Evolutionary conservation across 257 asterid species (phyloP).

Genomic region (Ehretia macrophylla): DNA sequence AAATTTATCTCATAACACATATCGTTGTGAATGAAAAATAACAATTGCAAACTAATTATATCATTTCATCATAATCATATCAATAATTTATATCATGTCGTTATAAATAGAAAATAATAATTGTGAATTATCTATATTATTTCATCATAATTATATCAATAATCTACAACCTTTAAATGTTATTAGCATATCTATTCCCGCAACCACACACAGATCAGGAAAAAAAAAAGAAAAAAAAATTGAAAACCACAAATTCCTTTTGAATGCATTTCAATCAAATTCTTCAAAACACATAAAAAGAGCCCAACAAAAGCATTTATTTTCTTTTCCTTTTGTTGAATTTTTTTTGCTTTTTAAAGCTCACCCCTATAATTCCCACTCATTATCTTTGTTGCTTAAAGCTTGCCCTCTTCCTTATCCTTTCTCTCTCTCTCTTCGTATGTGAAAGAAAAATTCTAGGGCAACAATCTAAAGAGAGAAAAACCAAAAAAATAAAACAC

Average conservation of each 20-base stretch:
- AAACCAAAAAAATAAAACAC: slow-evolving; percentile 26
- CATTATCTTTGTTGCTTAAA: slow-evolving; percentile 78
- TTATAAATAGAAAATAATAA: too few relatives aligned
- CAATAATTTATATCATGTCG: too few relatives aligned
- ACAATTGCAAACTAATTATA: too few relatives aligned
- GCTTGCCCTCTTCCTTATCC: slow-evolving; percentile 15
- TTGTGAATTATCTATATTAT: too few relatives aligned
- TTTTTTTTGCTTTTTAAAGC: slow-evolving; percentile 53
- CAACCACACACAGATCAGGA: background rate
- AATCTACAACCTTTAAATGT: too few relatives aligned
- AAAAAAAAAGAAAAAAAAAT: background rate
- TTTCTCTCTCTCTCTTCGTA: slow-evolving; percentile 11
- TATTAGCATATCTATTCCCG: too few relatives aligned
- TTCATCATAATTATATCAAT: too few relatives aligned
- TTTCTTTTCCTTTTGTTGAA: slow-evolving; percentile 27
- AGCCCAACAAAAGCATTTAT: slow-evolving; percentile 29
- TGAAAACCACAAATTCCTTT: slow-evolving; percentile 12
- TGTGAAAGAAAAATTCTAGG: slow-evolving; percentile 5
- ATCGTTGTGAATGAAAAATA: too few relatives aligned
- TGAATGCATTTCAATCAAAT: slow-evolving; percentile 38
- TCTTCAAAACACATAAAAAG: slow-evolving; percentile 30
- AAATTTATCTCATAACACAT: too few relatives aligned
- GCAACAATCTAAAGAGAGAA: slow-evolving; percentile 9
- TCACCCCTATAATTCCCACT: slow-evolving; percentile 87
- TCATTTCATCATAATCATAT: too few relatives aligned